Conservation (phyloP, 148 eudicot genomes). For the Bassia scoparia region DNA sequence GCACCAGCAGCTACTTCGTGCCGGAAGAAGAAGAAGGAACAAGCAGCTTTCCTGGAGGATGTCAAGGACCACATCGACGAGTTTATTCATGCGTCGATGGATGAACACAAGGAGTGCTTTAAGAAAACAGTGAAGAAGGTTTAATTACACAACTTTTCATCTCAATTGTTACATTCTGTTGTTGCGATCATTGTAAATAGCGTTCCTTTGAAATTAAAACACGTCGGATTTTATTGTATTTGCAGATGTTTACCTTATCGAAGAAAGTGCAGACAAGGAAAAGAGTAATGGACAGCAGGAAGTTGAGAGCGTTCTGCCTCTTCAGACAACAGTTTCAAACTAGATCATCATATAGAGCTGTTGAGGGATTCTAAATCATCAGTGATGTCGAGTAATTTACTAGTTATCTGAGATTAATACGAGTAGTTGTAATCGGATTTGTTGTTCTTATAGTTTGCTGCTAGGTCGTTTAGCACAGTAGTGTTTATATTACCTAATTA, state of each 20-base stretch:
- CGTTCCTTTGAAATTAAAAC: not conserved
- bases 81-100: constrained; percentile 41
- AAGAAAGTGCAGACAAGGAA: constrained; percentile 25
- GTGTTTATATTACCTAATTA: not conserved
- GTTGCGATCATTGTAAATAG: not conserved
- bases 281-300: constrained; percentile 35
- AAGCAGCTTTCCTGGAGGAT: constrained; percentile 42
- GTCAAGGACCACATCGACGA: constrained; percentile 42
- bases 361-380: not conserved
- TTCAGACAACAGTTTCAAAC: constrained; percentile 42
- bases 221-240: not conserved
- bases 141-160: not conserved
- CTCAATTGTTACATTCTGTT: not conserved
- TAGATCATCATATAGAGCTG: constrained; percentile 8
- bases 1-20: constrained; percentile 33
- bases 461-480: not conserved
- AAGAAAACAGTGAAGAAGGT: constrained; percentile 39
- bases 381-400: not conserved
- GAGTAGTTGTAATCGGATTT: not conserved
- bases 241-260: constrained; percentile 38
- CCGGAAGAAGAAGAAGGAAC: constrained; percentile 40
- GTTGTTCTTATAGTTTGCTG: not conserved
- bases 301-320: constrained; percentile 59
- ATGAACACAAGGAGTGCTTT: constrained; percentile 41
- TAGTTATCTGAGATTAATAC: not conserved